Percentiles rank a stretch among this genome's conserved stretches.
Evolutionary conservation across 345 rosid species (phyloP).

Genomic region (Gossypium stocksii): DNA sequence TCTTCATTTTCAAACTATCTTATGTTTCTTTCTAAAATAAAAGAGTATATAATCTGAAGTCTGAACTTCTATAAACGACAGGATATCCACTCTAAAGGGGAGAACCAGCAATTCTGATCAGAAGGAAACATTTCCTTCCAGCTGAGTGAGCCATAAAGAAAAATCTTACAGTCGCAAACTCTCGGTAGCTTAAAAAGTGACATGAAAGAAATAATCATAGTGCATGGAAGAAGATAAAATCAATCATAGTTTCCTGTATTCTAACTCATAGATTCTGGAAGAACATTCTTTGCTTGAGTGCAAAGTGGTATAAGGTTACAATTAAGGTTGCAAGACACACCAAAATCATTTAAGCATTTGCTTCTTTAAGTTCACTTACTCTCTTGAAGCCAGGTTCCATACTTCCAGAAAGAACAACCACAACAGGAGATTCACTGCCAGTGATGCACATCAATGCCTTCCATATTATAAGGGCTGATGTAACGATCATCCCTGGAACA

Average conservation of each 20-base stretch:
- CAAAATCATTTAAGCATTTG: neutral
- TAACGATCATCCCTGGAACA: conserved; percentile 80
- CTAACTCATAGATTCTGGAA: neutral
- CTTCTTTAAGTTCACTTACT: conserved; percentile 34
- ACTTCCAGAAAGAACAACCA: conserved; percentile 95
- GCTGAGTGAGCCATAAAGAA: neutral
- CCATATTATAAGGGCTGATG: conserved; percentile 96
- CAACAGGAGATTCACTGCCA: conserved; percentile 95
- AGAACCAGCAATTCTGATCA: neutral
- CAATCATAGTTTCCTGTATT: neutral
- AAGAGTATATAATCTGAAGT: neutral
- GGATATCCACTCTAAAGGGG: neutral
- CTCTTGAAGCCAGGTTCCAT: conserved; percentile 99
- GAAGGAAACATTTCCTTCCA: neutral
- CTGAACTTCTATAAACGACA: neutral
- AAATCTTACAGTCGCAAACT: neutral
- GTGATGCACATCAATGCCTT: conserved; percentile 91
- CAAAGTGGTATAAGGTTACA: neutral
- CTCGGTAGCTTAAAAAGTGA: neutral
- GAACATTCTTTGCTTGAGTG: neutral
- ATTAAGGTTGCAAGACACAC: neutral
- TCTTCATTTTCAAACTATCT: neutral
- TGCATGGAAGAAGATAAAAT: neutral
- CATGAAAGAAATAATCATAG: neutral
- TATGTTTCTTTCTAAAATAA: neutral